Conservation (phyloP, 2,329 filamentous ascomycete species). For the Colletotrichum agaves region DNA sequence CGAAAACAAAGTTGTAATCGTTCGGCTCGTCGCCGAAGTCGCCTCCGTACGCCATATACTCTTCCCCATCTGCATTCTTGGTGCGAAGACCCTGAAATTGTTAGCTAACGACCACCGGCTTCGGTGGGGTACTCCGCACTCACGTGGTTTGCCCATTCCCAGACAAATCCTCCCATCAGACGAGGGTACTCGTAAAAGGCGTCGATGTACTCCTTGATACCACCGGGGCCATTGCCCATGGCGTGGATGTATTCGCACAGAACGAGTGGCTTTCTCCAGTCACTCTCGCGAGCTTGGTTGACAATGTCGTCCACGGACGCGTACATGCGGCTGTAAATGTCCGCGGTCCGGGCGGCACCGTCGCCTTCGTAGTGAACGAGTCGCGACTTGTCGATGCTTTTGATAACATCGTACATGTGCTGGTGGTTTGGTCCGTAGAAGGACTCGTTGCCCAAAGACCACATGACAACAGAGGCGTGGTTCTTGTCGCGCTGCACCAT, state of each 20-base stretch:
- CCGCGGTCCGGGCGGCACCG: conserved; percentile 64
- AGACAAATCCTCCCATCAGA: conserved; percentile 72
- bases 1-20: conserved; percentile 69
- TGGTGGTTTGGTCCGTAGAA: conserved; percentile 76
- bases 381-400: conserved; percentile 64
- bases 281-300: conserved; percentile 51
- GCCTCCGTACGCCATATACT: conserved; percentile 68
- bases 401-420: conserved; percentile 74
- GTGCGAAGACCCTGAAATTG: conserved; percentile 53
- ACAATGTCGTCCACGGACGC: conserved; percentile 59
- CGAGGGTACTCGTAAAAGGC: conserved; percentile 65
- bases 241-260: conserved; percentile 68
- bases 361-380: conserved; percentile 76
- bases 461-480: conserved; percentile 74
- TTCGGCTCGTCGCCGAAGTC: conserved; percentile 71
- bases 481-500: conserved; percentile 70
- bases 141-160: conserved; percentile 73
- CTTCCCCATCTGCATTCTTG: conserved; percentile 53
- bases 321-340: conserved; percentile 76
- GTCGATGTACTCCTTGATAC: conserved; percentile 73
- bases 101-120: conserved; percentile 18
- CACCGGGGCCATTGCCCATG: conserved; percentile 79
- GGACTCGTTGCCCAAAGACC: conserved; percentile 78
- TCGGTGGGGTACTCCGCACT: conserved; percentile 18
- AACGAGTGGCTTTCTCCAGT: conserved; percentile 67